Base-by-base conservation (phyloP, 148 eudicot genomes). In the Vaccinium corymbosum region DNA sequence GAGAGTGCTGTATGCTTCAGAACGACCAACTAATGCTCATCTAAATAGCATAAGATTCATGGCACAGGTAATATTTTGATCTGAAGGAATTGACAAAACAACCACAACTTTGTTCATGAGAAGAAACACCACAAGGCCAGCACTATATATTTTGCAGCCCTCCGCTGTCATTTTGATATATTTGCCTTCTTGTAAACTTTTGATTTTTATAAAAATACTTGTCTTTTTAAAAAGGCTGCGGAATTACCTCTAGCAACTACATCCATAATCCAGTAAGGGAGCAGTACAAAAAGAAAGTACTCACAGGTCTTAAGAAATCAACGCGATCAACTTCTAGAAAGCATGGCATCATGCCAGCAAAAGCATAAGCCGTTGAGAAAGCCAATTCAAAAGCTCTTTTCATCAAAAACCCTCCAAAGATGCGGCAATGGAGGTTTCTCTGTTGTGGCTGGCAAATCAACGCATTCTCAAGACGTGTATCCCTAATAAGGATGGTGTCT, bases 331-430 rank as follows among this genome's bases (percentile, higher is more conserved):
- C 97, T 89, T 97, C 99, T 14, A 93, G 92, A 86, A 97, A 97
- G 83, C 87, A 87, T n/a, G 99, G 98, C 89, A 90, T 92, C 82
- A 85, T 80, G 27, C 99, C 99, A 79, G 99, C 98, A 85, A 97
- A 97, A 80, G 92, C 88, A 88, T 97, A 97, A 79, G 96, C 94
- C 0, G 98, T 94, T 70, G 99, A 91, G 85, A 93, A 97, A 57
- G 98, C 99, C 78, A 97, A 88, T 82, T 97, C 99, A 81, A 93
- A 97, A 62, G 99, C 99, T 83, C 98, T 88, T 84, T 92, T 98
- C 99, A 97, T 97, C 82, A 97, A 88, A 86, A 97, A 94, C 22
- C 99, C 99, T 81, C 99, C 99, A 90, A 97, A 97, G 66, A 97
- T 97, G 61, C 99, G 89, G 51, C 98, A 98, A 83, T 97, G 99